Base-by-base conservation (phyloP, 495 filamentous ascomycete species). In the Penicillium steckii region DNA sequence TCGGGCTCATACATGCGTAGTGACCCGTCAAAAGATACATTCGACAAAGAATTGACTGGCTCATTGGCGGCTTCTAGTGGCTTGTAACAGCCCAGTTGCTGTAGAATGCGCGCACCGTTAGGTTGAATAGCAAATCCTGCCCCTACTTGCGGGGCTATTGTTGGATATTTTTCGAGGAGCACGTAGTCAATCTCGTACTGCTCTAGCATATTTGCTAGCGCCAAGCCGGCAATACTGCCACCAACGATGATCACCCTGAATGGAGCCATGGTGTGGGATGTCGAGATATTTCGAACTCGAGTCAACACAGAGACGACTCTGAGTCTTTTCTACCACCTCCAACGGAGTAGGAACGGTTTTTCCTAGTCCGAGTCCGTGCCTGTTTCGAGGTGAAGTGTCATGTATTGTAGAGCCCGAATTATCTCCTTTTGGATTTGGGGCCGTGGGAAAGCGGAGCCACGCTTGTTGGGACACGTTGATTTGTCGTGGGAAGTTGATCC, bases 141-240 rank as follows among this genome's bases (percentile, higher is more conserved):
- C 3, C 77, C 78, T 1, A 67, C 43, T 9, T 71, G 56, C 1
- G 73, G 71, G 3, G 67, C 53, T 21, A 76, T 50, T 4, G 61
- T 56, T 6, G 56, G 29, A 12, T 64, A 52, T 23, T 61, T 59
- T 60, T 82, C 80, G 2, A 81, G 64, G 5, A 84, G 41, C 4
- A 78, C 57, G 44, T 70, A 78, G 56, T 79, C 74, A 54, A 84
- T 76, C 10, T 59, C 65, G n/a, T 66, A 65, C 18, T 63, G 59
- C 5, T 70, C 48, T 17, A 83, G 60, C 21, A 59, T 62, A 33
- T 79, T 70, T 0, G 80, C 75, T 4, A 76, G 52, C 4, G 71
- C 70, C 4, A 84, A 60, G 4, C 76, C 76, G 2, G 72, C 95
- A 23, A 81, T 64, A 13, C 73, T 72, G 22, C 72, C 78, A 25